Percentiles rank a stretch among this genome's conserved stretches.
These are phyloP conservation scores for Tricholoma bakamatsutake DNA, from an alignment of 768 basidiomycete species.

Conservation along the genomic window DNA sequence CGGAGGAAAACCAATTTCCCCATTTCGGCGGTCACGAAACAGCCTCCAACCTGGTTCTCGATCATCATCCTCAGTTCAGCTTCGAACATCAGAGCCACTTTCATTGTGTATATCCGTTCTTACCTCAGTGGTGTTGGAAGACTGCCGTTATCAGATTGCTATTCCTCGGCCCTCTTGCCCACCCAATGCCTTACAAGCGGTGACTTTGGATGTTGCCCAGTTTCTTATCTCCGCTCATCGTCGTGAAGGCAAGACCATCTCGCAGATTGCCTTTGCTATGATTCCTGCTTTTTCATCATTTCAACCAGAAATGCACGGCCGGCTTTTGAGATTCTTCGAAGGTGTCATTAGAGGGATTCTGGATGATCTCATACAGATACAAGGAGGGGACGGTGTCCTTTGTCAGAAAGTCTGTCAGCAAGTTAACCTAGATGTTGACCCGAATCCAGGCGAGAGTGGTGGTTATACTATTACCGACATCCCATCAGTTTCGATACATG, in stretches of 20 bases:
- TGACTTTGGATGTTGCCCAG: conserved; percentile 67
- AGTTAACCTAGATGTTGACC: background rate
- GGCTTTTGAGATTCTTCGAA: conserved; percentile 65
- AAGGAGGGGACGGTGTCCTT: conserved; percentile 19
- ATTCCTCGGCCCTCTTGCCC: conserved; percentile 60
- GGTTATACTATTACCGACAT: conserved; percentile 22
- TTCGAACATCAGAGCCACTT: conserved; percentile 46
- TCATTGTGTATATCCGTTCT: conserved; percentile 54
- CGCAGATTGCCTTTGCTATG: conserved; percentile 59
- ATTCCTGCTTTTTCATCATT: conserved; percentile 76
- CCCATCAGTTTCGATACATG: conserved; percentile 47
- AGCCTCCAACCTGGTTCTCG: conserved; percentile 43
- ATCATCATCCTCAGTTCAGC: conserved; percentile 41
- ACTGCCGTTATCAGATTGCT: conserved; percentile 61
- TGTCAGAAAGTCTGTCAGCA: background rate
- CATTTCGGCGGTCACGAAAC: conserved; percentile 40
- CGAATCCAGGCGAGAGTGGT: conserved; percentile 12
- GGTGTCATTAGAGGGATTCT: conserved; percentile 51
- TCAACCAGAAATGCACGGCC: conserved; percentile 50
- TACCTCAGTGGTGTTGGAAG: conserved; percentile 61
- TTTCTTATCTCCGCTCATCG: conserved; percentile 54
- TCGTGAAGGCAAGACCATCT: conserved; percentile 44
- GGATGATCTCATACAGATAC: conserved; percentile 35
- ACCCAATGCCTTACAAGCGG: conserved; percentile 69
- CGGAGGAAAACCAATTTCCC: conserved; percentile 28